Conservation (phyloP, 2,329 filamentous ascomycete species). For the Annulohypoxylon truncatum region DNA sequence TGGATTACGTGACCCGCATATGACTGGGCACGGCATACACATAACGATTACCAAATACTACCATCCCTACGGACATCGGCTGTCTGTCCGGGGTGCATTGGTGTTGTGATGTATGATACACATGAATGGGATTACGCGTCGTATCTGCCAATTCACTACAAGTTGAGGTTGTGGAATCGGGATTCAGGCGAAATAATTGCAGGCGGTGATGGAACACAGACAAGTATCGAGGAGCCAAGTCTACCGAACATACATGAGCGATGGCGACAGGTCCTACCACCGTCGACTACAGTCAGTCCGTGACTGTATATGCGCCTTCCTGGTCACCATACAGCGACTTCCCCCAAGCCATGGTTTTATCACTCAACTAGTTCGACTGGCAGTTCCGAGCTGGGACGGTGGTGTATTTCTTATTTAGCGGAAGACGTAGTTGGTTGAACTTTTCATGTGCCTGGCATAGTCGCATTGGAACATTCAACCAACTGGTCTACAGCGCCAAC, state of each 20-base stretch:
- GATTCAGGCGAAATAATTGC: neutral
- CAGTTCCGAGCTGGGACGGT: neutral
- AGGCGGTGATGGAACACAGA: neutral
- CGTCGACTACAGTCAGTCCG: neutral
- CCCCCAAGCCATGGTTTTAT: neutral
- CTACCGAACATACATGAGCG: neutral
- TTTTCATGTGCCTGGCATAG: neutral
- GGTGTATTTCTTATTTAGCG: neutral
- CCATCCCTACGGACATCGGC: slow-evolving; percentile 5
- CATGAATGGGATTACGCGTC: neutral
- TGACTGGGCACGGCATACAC: slow-evolving; percentile 23
- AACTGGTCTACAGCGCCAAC: neutral
- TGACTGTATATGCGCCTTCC: neutral
- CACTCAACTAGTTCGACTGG: neutral
- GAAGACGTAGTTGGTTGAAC: neutral
- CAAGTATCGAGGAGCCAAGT: neutral
- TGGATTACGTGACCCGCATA: slow-evolving; percentile 24
- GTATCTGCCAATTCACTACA: neutral
- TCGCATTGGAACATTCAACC: neutral
- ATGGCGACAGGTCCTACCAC: neutral
- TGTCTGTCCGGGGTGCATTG: neutral
- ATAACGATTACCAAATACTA: slow-evolving; percentile 3
- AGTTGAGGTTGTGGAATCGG: neutral
- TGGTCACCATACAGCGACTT: neutral
- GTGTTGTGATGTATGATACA: neutral